phyloP scores from a whole-genome alignment of 1,284 basidiomycete species.

The Stereum hirsutum region DNA sequence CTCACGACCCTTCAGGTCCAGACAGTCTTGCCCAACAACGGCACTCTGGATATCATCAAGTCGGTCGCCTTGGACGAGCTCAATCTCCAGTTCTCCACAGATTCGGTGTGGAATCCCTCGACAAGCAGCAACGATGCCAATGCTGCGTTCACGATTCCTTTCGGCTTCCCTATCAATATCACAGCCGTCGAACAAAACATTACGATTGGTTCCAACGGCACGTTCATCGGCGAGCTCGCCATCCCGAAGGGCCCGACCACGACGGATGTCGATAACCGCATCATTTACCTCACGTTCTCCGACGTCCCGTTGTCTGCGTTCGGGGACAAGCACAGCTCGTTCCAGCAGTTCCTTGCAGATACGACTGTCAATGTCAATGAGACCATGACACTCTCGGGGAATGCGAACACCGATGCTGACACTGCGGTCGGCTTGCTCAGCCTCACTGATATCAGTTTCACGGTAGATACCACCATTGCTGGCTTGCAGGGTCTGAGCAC shows the following conservation, averaged over 20 bases:
- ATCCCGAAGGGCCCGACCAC: conserved; percentile 51
- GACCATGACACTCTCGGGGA: conserved; percentile 48
- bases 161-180: conserved; percentile 66
- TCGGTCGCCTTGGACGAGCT: conserved; percentile 58
- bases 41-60: conserved; percentile 56
- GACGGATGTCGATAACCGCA: conserved; percentile 56
- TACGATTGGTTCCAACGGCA: conserved; percentile 43
- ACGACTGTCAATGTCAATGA: conserved; percentile 45
- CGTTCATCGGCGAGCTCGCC: conserved; percentile 51
- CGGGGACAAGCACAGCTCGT: conserved; percentile 39
- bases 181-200: conserved; percentile 54
- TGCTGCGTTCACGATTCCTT: conserved; percentile 61
- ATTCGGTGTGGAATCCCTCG: conserved; percentile 45
- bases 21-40: conserved; percentile 59
- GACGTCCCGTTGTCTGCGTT: conserved; percentile 55
- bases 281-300: conserved; percentile 56
- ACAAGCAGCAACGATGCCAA: conserved; percentile 54
- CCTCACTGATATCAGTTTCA: conserved; percentile 52
- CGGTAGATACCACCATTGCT: conserved; percentile 50
- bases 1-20: too few relatives aligned
- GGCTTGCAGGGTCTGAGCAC: conserved; percentile 64
- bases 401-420: conserved; percentile 49
- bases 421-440: conserved; percentile 70
- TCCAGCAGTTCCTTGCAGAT: conserved; percentile 60
- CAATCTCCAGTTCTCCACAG: conserved; percentile 49